phyloP scores from a whole-genome alignment of 2,329 filamentous ascomycete genomes.

The Diaporthe destruens region DNA sequence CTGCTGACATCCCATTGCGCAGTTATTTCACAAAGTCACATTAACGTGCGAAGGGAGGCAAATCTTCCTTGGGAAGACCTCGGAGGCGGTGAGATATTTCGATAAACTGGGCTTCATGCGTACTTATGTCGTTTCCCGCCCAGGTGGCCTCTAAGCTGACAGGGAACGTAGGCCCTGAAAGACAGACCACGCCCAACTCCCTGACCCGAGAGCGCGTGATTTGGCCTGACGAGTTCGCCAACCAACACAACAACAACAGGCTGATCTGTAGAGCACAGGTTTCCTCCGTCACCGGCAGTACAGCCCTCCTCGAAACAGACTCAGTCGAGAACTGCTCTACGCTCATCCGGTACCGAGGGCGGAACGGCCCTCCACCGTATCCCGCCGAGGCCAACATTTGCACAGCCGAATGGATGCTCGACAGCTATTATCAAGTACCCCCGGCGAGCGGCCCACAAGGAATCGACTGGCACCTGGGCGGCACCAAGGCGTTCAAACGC shows the following conservation, averaged over 20 bases:
- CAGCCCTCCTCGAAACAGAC: conserved; percentile 1
- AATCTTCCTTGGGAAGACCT: background rate
- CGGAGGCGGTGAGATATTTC: background rate
- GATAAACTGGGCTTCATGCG: conserved; percentile 4
- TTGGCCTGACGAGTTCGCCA: conserved; percentile 5
- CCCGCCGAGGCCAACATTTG: conserved; percentile 7
- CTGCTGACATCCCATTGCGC: background rate
- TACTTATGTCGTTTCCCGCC: background rate
- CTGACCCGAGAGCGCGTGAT: background rate
- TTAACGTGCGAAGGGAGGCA: background rate
- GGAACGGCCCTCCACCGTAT: background rate
- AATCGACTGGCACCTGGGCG: conserved; percentile 6
- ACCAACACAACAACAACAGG: background rate
- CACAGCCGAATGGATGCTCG: conserved; percentile 13
- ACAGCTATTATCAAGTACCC: background rate
- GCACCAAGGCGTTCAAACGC: background rate
- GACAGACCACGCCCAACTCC: conserved; percentile 9
- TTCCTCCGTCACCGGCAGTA: background rate
- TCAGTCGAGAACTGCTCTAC: conserved; percentile 11
- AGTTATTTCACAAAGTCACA: conserved; percentile 1
- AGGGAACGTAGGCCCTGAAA: background rate
- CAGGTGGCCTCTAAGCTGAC: background rate
- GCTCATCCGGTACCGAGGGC: background rate
- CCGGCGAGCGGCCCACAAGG: background rate
- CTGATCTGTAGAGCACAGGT: background rate